Conservation (phyloP, 257 asterid species). For the Solanum sparsipilum region DNA sequence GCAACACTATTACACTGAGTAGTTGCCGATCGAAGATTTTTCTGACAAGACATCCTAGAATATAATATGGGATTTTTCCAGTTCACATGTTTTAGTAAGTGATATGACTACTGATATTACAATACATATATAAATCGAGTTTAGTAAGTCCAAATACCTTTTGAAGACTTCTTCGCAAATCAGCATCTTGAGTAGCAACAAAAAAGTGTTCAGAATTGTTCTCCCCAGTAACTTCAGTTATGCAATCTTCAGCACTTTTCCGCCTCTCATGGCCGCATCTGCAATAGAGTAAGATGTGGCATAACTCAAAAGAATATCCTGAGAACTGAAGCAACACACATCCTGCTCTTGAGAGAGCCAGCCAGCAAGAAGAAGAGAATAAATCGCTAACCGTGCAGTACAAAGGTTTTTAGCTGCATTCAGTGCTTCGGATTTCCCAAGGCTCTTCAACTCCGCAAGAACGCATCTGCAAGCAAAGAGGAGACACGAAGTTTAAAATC, state of each 20-base stretch:
- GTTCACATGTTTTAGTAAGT: not conserved
- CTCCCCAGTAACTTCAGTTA: conserved; percentile 70
- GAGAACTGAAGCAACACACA: not conserved
- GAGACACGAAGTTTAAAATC: not conserved
- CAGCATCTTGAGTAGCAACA: conserved; percentile 91
- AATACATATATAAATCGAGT: not conserved
- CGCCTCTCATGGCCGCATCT: conserved; percentile 87
- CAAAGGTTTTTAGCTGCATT: conserved; percentile 57
- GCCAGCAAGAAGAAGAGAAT: not conserved
- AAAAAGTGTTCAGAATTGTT: conserved; percentile 69
- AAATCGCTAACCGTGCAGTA: conserved; percentile 48
- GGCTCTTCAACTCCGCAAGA: conserved; percentile 71
- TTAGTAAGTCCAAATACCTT: conserved; percentile 37
- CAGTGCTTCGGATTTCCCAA: conserved; percentile 47
- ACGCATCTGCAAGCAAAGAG: conserved; percentile 52
- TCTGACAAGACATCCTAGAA: not conserved
- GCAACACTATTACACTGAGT: not conserved
- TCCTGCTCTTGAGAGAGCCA: not conserved
- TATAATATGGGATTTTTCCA: not conserved
- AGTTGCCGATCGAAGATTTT: not conserved
- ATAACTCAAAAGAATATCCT: conserved; percentile 3
- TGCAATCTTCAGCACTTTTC: conserved; percentile 59
- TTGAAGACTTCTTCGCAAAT: conserved; percentile 53
- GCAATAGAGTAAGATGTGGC: conserved; percentile 2
- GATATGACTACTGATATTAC: not conserved